Evolutionary conservation across 129 eudicot species (phyloP).

Genomic region (Flaveria trinervia): DNA sequence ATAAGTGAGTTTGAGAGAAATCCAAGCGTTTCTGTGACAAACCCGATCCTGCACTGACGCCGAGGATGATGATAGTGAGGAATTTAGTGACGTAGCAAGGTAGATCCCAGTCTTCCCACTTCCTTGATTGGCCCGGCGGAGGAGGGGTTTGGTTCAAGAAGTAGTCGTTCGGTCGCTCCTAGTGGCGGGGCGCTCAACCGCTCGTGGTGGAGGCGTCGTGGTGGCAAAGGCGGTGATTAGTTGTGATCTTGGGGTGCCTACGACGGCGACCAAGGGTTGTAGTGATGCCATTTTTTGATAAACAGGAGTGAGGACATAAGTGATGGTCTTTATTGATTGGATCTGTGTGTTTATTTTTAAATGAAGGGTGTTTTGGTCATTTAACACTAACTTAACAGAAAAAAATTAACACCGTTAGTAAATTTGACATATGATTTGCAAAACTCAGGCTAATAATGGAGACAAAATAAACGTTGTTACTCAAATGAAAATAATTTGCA

Average conservation of each 20-base stretch:
- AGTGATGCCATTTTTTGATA: constrained; percentile 50
- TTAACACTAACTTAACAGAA: no score
- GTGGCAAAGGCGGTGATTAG: constrained; percentile 49
- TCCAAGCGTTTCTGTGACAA: no score
- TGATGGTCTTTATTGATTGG: no score
- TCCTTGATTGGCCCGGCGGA: constrained; percentile 66
- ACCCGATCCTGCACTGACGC: no score
- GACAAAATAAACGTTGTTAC: no score
- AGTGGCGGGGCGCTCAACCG: constrained; percentile 82
- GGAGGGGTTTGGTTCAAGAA: constrained; percentile 69
- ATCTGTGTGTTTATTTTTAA: no score
- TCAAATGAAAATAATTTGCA: no score
- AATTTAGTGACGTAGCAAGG: constrained; percentile 78
- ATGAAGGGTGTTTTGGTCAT: no score
- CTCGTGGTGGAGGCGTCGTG: constrained; percentile 52
- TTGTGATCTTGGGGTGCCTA: constrained; percentile 51
- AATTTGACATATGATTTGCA: no score
- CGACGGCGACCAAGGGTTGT: constrained; percentile 44
- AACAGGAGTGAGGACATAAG: constrained; percentile 1
- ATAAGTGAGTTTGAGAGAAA: no score
- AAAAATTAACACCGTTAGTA: no score
- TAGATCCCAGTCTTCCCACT: constrained; percentile 93
- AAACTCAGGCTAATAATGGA: no score
- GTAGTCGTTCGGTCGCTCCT: constrained; percentile 82
- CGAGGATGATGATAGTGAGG: constrained; percentile 73